A percentile compares a stretch with the other conserved stretches of the same genome.
Conservation (phyloP, 202 grass and related monocot species). For the Elaeis oleifera region DNA sequence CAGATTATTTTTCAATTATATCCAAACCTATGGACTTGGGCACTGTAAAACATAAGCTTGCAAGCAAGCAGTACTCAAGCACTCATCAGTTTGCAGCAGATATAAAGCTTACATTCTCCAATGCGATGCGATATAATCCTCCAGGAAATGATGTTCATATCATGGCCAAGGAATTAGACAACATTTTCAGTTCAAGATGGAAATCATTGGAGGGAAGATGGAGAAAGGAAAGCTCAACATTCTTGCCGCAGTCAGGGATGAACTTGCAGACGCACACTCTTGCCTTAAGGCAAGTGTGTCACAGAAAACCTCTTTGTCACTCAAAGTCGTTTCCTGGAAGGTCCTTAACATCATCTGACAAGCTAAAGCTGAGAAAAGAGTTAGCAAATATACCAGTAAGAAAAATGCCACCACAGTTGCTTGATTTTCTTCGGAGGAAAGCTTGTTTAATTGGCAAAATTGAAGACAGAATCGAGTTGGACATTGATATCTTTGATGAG, state of each 20-base stretch:
- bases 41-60: slow-evolving; percentile 65
- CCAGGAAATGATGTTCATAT: slow-evolving; percentile 66
- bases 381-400: slow-evolving; percentile 11
- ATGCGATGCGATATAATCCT: slow-evolving; percentile 91
- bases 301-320: neutral
- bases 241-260: neutral
- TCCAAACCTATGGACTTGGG: slow-evolving; percentile 77
- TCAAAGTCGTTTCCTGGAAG: neutral
- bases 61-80: slow-evolving; percentile 34
- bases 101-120: slow-evolving; percentile 75
- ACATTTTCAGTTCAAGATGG: slow-evolving; percentile 56
- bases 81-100: slow-evolving; percentile 53
- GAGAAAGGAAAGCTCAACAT: slow-evolving; percentile 12
- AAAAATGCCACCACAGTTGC: slow-evolving; percentile 7
- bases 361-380: slow-evolving; percentile 15
- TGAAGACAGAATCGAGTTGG: neutral
- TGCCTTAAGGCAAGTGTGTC: neutral
- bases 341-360: slow-evolving; percentile 9
- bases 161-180: slow-evolving; percentile 60
- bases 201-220: slow-evolving; percentile 53
- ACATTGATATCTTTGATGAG: slow-evolving; percentile 22
- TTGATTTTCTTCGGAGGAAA: slow-evolving; percentile 12
- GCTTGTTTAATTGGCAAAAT: slow-evolving; percentile 1
- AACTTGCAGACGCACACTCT: neutral
- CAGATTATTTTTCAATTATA: slow-evolving; percentile 86